phyloP scores from a whole-genome alignment of 148 eudicot species.

The Fagopyrum esculentum region DNA sequence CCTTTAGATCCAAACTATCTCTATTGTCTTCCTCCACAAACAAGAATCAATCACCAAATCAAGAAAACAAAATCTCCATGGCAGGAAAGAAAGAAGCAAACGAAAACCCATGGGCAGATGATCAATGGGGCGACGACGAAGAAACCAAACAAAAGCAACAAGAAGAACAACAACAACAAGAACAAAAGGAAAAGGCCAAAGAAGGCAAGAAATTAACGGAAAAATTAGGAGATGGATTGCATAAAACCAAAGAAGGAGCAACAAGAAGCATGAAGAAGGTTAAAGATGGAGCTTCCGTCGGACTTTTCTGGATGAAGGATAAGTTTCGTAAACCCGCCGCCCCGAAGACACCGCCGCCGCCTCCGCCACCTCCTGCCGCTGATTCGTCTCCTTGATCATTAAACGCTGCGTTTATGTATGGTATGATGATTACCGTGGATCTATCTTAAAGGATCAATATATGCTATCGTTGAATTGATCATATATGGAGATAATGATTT shows the following conservation, averaged over 20 bases:
- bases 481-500: not conserved
- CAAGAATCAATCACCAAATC: not conserved
- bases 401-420: not conserved
- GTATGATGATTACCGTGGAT: not conserved
- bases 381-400: not conserved
- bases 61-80: not conserved
- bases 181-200: not conserved
- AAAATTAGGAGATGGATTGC: constrained; percentile 24
- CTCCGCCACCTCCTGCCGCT: not conserved
- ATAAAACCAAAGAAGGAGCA: constrained; percentile 38
- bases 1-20: not conserved
- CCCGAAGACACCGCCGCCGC: not conserved
- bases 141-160: constrained; percentile 5
- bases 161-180: not conserved
- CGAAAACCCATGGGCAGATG: constrained; percentile 37
- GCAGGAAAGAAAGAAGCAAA: not conserved
- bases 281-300: constrained; percentile 15
- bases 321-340: constrained; percentile 8
- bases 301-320: constrained; percentile 16
- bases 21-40: not conserved
- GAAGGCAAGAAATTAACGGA: constrained; percentile 18
- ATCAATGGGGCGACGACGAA: constrained; percentile 29
- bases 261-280: constrained; percentile 16
- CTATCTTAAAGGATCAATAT: not conserved
- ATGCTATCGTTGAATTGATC: not conserved